Conservation (phyloP, 2,329 filamentous ascomycete genomes). For the Pyrenophora seminiperda region DNA sequence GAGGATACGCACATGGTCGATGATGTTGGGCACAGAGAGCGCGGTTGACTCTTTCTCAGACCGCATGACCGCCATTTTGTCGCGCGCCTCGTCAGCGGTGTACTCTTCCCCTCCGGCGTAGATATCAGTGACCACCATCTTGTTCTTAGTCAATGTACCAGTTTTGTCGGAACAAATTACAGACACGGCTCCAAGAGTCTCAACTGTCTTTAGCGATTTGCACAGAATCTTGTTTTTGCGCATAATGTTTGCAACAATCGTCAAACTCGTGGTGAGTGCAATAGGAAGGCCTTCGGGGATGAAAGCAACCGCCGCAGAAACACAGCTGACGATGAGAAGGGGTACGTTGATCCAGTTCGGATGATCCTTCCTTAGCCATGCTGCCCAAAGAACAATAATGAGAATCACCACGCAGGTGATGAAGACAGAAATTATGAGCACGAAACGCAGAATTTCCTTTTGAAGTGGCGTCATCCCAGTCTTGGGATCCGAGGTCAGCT, state of each 20-base stretch:
- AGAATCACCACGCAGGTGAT: slow-evolving; percentile 69
- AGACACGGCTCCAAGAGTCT: slow-evolving; percentile 74
- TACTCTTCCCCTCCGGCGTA: slow-evolving; percentile 62
- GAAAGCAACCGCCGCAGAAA: slow-evolving; percentile 62
- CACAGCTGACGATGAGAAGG: slow-evolving; percentile 72
- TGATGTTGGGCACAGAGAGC: slow-evolving; percentile 36
- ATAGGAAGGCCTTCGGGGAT: slow-evolving; percentile 65
- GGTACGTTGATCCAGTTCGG: slow-evolving; percentile 75
- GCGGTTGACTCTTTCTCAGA: slow-evolving; percentile 46
- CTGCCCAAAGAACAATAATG: slow-evolving; percentile 70
- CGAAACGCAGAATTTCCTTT: slow-evolving; percentile 74
- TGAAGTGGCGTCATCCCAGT: slow-evolving; percentile 71
- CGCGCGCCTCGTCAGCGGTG: slow-evolving; percentile 58
- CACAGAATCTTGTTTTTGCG: slow-evolving; percentile 76
- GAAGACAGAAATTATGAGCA: slow-evolving; percentile 69
- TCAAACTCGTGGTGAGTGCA: slow-evolving; percentile 63
- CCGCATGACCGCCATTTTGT: slow-evolving; percentile 30
- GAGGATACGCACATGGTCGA: slow-evolving; percentile 63
- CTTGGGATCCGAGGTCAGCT: slow-evolving; percentile 71
- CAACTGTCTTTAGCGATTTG: slow-evolving; percentile 79
- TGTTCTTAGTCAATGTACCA: slow-evolving; percentile 71
- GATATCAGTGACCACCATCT: slow-evolving; percentile 74
- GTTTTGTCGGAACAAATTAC: slow-evolving; percentile 81
- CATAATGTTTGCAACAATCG: slow-evolving; percentile 79
- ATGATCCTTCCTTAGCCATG: slow-evolving; percentile 70